phyloP scores from a whole-genome alignment of 108 stramenopile species.

The Cyclotella choctawhatcheeana region DNA sequence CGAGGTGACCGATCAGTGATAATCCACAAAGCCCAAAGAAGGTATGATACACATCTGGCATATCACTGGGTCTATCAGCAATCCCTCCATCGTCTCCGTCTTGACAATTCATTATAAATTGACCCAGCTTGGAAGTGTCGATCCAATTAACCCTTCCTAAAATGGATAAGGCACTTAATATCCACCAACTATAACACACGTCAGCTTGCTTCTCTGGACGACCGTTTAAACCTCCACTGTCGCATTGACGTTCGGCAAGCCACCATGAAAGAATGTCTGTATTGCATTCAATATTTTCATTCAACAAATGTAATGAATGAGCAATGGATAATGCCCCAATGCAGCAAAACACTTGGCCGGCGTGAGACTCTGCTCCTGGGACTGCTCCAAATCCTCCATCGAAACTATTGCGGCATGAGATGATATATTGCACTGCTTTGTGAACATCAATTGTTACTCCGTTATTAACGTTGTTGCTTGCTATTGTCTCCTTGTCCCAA shows the following conservation, averaged over 20 bases:
- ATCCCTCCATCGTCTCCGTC: constrained; percentile 99
- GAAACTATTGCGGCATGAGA: constrained; percentile 88
- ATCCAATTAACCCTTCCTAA: constrained; percentile 95
- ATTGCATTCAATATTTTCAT: constrained; percentile 35
- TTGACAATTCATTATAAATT: constrained; percentile 96
- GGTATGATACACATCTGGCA: constrained; percentile 98
- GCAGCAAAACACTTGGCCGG: constrained; percentile 97
- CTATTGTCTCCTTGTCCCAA: background rate
- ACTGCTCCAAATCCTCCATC: constrained; percentile 98
- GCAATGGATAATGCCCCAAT: constrained; percentile 97
- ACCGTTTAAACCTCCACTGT: constrained; percentile 96
- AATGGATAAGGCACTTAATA: constrained; percentile 90
- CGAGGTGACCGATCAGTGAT: constrained; percentile 82
- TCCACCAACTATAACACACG: constrained; percentile 99
- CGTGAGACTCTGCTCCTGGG: constrained; percentile 97
- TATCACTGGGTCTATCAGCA: constrained; percentile 94
- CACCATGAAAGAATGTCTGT: constrained; percentile 96
- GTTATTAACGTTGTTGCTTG: background rate
- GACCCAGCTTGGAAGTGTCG: constrained; percentile 68
- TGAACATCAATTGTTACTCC: constrained; percentile 60
- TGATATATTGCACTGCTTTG: constrained; percentile 80
- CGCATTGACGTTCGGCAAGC: constrained; percentile 99
- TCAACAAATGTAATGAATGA: constrained; percentile 65
- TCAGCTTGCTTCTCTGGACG: constrained; percentile 99
- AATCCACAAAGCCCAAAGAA: constrained; percentile 97